Percentiles rank a stretch among this genome's conserved stretches.
These are phyloP conservation scores for Ophiostoma sp. DNA, from an alignment of 2,329 filamentous ascomycete genomes.

Conservation along the genomic window DNA sequence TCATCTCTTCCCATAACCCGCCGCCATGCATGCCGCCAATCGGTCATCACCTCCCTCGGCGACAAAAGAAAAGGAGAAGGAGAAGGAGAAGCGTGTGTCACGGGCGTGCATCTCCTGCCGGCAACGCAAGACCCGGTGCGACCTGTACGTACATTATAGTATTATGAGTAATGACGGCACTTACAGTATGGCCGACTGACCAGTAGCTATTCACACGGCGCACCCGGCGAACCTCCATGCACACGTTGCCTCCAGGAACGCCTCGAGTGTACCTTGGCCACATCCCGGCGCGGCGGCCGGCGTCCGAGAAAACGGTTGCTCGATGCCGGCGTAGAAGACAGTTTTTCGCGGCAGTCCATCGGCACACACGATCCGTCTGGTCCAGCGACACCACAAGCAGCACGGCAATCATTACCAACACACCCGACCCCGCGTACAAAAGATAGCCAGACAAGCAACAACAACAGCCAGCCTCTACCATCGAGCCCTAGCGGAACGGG, in stretches of 20 bases:
- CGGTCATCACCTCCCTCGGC: not conserved
- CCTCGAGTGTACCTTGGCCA: slow-evolving; percentile 39
- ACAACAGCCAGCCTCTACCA: not conserved
- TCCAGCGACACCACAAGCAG: not conserved
- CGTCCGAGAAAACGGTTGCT: slow-evolving; percentile 27
- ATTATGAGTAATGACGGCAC: not conserved
- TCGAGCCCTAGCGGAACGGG: slow-evolving; percentile 9
- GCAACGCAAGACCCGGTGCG: slow-evolving; percentile 21
- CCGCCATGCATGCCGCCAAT: not conserved
- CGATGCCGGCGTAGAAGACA: not conserved
- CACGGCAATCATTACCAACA: not conserved
- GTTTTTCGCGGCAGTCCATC: not conserved
- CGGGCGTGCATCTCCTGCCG: slow-evolving; percentile 22
- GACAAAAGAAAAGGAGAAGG: not conserved
- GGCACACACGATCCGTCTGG: not conserved
- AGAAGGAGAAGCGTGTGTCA: slow-evolving; percentile 20
- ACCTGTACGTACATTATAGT: slow-evolving; percentile 16
- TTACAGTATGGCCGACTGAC: not conserved
- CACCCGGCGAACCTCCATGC: slow-evolving; percentile 33
- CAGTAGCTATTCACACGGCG: slow-evolving; percentile 30
- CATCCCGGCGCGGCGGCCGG: slow-evolving; percentile 37
- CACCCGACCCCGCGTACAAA: not conserved
- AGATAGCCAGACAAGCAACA: not conserved
- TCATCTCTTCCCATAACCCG: not conserved
- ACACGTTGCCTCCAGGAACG: slow-evolving; percentile 37